phyloP scores from a whole-genome alignment of 2,329 filamentous ascomycete genomes.

The Colletotrichum acutatum region DNA sequence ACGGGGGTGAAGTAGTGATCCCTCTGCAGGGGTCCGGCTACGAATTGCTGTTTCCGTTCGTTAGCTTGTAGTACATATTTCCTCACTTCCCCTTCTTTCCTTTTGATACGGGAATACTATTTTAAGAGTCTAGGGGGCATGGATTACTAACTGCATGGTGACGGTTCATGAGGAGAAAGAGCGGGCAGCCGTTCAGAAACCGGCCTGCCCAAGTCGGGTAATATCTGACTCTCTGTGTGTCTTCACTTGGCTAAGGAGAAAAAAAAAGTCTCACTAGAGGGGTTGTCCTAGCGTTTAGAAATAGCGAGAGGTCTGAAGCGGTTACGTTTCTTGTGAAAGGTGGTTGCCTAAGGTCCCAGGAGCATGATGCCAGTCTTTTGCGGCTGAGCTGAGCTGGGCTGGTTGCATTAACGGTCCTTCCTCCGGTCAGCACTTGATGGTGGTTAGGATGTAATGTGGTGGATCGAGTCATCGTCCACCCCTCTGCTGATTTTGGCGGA shows the following conservation, averaged over 20 bases:
- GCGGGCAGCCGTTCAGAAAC: background rate
- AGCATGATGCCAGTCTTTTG: slow-evolving; percentile 32
- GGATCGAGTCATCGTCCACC: slow-evolving; percentile 30
- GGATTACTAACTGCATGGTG: slow-evolving; percentile 32
- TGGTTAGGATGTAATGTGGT: slow-evolving; percentile 7
- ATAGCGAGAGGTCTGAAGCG: background rate
- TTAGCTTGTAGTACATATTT: background rate
- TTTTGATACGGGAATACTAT: background rate
- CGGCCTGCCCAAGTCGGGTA: background rate
- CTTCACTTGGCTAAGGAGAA: background rate
- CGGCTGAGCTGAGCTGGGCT: slow-evolving; percentile 28
- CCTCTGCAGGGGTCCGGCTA: slow-evolving; percentile 37
- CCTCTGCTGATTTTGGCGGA: slow-evolving; percentile 9
- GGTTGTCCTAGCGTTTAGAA: slow-evolving; percentile 9
- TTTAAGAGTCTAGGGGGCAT: slow-evolving; percentile 13
- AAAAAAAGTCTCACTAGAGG: slow-evolving; percentile 22
- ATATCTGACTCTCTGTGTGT: slow-evolving; percentile 1
- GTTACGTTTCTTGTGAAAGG: slow-evolving; percentile 10
- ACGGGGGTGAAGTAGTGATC: slow-evolving; percentile 64
- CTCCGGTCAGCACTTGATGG: slow-evolving; percentile 14
- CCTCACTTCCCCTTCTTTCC: background rate
- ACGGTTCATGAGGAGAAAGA: slow-evolving; percentile 19
- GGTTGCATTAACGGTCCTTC: slow-evolving; percentile 12
- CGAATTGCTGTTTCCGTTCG: background rate
- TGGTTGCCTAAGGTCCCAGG: slow-evolving; percentile 27